phyloP scores from a whole-genome alignment of 192 early-diverging fungal genomes.

The Lunasporangiospora selenospora region DNA sequence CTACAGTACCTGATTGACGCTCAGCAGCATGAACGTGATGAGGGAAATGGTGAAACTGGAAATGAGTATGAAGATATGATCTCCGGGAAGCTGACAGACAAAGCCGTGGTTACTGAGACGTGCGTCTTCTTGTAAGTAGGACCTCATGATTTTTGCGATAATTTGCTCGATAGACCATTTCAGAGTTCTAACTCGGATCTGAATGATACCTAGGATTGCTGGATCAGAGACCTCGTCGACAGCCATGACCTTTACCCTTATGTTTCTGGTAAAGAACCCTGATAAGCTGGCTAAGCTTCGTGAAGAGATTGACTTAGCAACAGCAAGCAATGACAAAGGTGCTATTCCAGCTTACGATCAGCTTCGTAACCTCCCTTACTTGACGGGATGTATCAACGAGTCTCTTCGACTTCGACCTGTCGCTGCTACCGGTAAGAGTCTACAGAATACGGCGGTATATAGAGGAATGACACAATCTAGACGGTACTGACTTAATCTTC shows the following conservation, averaged over 20 bases:
- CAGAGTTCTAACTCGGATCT: too few relatives aligned
- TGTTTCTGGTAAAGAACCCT: conserved; percentile 34
- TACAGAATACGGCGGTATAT: too few relatives aligned
- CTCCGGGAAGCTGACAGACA: conserved; percentile 38
- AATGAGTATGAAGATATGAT: conserved; percentile 33
- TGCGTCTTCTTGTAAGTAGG: conserved; percentile 40
- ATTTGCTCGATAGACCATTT: too few relatives aligned
- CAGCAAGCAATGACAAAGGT: background rate
- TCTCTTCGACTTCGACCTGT: conserved; percentile 53
- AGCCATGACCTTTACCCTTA: conserved; percentile 24
- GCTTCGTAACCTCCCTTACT: conserved; percentile 51
- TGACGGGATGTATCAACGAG: conserved; percentile 63
- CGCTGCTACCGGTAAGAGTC: conserved; percentile 32
- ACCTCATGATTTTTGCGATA: too few relatives aligned
- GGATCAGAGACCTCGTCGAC: conserved; percentile 37
- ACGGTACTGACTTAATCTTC: too few relatives aligned
- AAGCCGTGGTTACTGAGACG: conserved; percentile 48
- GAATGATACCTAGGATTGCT: conserved; percentile 33
- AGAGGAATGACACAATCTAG: too few relatives aligned
- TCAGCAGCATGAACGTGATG: conserved; percentile 22
- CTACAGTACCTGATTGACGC: conserved; percentile 55
- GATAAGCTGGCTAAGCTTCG: conserved; percentile 15
- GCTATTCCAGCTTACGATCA: conserved; percentile 36
- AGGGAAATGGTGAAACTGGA: conserved; percentile 30
- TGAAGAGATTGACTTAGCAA: conserved; percentile 22